Evolutionary conservation across 148 eudicot genomes (phyloP), one percentile per base, ranked within the genome.

Genomic region (Limonium bicolor): DNA sequence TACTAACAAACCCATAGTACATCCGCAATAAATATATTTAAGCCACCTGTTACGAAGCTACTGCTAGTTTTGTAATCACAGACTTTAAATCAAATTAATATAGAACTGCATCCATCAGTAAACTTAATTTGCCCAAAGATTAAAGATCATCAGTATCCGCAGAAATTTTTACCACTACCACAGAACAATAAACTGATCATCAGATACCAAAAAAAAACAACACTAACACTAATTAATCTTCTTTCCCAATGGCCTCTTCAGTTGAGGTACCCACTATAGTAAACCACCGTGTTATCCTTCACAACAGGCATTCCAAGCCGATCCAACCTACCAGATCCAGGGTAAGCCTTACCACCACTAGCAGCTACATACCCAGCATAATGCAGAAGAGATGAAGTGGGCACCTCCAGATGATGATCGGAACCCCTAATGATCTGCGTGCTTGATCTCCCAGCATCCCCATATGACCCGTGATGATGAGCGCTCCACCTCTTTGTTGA

Each of bases 251-350:
- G n/a, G n/a, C 0, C 27, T 22, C 20, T 41, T 30, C 60, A 69
- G 51, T 63, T 64, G 50, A 69, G 36, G 53, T 64, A 69, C 53
- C 74, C 74, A 27, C 74, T 69, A 47, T 69, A 64, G 45, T 69
- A 69, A 48, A 65, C 79, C 4, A 48, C 57, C 42, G 72, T 43
- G 40, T 66, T 74, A 7, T 60, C 69, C 12, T 59, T 72, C 54
- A 55, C 60, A 15, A 73, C 50, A 0, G 95, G 85, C 85, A 84
- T 57, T 17, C 82, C 95, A 15, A 80, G 69, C 66, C 82, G 56
- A 36, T 84, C 88, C 50, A 79, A 46, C 18, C 76, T 67, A 7
- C 90, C 85, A 0, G 95, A 84, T 1, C 90, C 90, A 2, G 95
- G 82, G 51, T 80, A 80, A 18, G 65, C 90, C 54, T 70, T 79